A percentile compares a stretch with the other conserved stretches of the same genome.
Conservation (phyloP, 2,329 filamentous ascomycete species). For the Fusarium siculi region DNA sequence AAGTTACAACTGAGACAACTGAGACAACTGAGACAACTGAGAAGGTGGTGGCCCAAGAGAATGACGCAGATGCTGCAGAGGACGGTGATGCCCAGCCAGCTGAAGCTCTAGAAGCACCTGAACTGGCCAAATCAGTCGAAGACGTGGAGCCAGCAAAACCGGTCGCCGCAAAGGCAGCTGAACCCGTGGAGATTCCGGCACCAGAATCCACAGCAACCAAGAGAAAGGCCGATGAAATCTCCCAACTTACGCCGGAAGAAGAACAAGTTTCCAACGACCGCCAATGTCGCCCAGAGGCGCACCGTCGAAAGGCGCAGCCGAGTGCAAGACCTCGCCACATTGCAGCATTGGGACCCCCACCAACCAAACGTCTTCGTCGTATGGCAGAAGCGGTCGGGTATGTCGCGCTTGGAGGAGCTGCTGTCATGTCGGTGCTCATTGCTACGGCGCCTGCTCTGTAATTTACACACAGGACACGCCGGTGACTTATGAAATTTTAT, state of each 20-base stretch:
- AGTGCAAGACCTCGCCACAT: not conserved
- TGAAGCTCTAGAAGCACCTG: not conserved
- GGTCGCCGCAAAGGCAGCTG: not conserved
- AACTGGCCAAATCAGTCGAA: not conserved
- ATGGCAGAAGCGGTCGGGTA: conserved; percentile 51
- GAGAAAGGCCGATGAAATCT: conserved; percentile 46
- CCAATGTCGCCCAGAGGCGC: not conserved
- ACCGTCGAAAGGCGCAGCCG: not conserved
- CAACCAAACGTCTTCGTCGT: conserved; percentile 48
- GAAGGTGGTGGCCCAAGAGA: not conserved
- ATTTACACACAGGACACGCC: not conserved
- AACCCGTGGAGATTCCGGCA: not conserved
- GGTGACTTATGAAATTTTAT: conserved; percentile 6
- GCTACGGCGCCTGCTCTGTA: conserved; percentile 50
- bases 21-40: not conserved
- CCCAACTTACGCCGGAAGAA: conserved; percentile 30
- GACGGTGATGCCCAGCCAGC: not conserved
- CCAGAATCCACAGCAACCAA: not conserved
- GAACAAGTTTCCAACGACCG: not conserved
- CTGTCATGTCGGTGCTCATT: conserved; percentile 54
- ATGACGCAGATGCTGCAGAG: not conserved
- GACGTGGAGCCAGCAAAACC: not conserved
- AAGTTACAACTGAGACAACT: not conserved
- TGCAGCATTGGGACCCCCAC: conserved; percentile 8
- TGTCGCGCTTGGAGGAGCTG: conserved; percentile 51